Base-by-base conservation (phyloP, 1,284 basidiomycete genomes). In the Malassezia obtusa region DNA sequence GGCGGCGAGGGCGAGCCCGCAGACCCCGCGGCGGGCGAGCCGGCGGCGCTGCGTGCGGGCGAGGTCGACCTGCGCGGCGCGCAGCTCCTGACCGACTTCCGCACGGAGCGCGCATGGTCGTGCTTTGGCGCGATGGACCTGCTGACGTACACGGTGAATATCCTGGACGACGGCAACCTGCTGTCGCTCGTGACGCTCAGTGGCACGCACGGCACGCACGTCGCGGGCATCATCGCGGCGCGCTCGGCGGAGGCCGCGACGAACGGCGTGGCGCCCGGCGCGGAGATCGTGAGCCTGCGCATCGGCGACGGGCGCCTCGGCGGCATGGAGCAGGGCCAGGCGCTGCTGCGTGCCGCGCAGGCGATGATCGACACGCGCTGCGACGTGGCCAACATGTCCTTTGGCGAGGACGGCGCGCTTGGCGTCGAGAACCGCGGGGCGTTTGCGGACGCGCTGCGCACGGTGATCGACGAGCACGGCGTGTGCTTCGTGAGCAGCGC, bases 151-250 rank as follows among this genome's bases (percentile, higher is more conserved):
- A 63, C 62, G 9, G 71, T 74, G 58, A 75, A 75, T 58, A 64
- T 70, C 38, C 43, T 64, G 44, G 58, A 66, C 38, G 60, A 67
- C 28, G 63, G 64, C 43, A 58, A 60, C 25, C 37, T 65, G 4
- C 65, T 69, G 40, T 68, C 65, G 49, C 57, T 74, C 26, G 72
- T 73, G 44, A 65, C 63, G 22, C 52, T 67, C 4, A 61, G 67
- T n/a, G 74, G 74, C 15, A 65, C 61, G 28, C 74, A 75, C 56
- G 74, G 71, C 25, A 73, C 74, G 19, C 74, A 75, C 53, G 73
- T 75, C 6, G 74, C 72, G 11, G 71, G 72, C 22, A 75, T 75
- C 41, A 68, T 73, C 28, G 70, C 64, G 22, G 71, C 74, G 3
- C 50, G 63, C 2, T 62, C 65, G 41, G 63, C 71, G 2, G 64